Evolutionary conservation across 2,329 filamentous ascomycete species (phyloP), one percentile per base, ranked within the genome.

Genomic region (Fusarium cyanostomum): DNA sequence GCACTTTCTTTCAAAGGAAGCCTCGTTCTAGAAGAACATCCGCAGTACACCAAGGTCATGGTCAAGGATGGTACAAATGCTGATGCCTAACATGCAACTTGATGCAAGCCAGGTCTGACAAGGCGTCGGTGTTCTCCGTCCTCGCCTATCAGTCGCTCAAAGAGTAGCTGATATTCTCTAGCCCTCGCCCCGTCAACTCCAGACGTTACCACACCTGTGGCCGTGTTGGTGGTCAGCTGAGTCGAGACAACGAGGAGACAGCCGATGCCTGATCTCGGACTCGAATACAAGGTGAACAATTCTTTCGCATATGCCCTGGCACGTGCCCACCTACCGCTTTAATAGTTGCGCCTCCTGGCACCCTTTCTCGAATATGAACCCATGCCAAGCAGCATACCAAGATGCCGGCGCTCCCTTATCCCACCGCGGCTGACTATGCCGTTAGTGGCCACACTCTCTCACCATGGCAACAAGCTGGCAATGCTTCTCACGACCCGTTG

Each of bases 211-310:
- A 15, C 8, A 26, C 16, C 8, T 8, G 59, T 62, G 59, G 59
- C 59, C 52, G 52, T 44, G 52, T 10, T 34, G 4, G 6, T 21
- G 35, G 54, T 63, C 59, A 60, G 54, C 59, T 64, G 59, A 51
- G 39, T 16, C 38, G 8, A 37, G 28, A 28, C 28, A 18, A 52
- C 37, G 45, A 62, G 35, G 41, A 24, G 43, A 63, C 59, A 26
- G 30, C 11, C 44, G 48, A 41, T 55, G 54, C 60, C 59, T 56
- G 21, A 30, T 8, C 26, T 21, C 21, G n/a, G n/a, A n/a, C n/a
- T n/a, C n/a, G n/a, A n/a, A n/a, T n/a, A n/a, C n/a, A n/a, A n/a
- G n/a, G n/a, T n/a, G n/a, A n/a, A n/a, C n/a, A n/a, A n/a, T n/a
- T n/a, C n/a, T n/a, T n/a, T n/a, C n/a, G n/a, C n/a, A n/a, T 12